Percentiles rank a stretch among this genome's conserved stretches.
Conservation (phyloP, 441 rosid genomes). For the Euphorbia schlechtendalii region DNA sequence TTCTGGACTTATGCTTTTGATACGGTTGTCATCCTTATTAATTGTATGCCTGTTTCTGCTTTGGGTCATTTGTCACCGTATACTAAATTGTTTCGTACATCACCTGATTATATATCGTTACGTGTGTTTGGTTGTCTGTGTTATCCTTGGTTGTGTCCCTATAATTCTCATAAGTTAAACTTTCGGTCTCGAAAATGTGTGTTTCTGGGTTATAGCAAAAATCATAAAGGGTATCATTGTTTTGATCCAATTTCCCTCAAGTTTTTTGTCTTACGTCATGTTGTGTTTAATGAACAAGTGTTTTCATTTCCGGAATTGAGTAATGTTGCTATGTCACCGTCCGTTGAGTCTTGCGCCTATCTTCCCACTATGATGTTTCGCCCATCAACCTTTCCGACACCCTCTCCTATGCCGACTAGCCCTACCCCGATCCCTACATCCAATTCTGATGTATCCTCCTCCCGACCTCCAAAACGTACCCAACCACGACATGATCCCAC, state of each 20-base stretch:
- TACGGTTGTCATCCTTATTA: too few species aligned
- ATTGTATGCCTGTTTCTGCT: too few species aligned
- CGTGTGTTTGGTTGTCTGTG: background rate
- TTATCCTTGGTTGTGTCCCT: background rate
- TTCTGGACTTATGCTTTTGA: too few species aligned
- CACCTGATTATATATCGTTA: background rate
- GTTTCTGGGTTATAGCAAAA: background rate
- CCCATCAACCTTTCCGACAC: too few species aligned
- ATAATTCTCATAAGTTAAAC: background rate
- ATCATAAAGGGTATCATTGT: background rate
- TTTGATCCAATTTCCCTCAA: background rate
- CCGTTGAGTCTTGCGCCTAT: too few species aligned
- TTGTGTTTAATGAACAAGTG: background rate
- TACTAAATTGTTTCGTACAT: background rate
- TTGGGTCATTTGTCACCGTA: background rate
- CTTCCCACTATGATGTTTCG: too few species aligned
- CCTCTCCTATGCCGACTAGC: too few species aligned
- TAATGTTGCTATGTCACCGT: background rate
- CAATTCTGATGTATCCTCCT: too few species aligned
- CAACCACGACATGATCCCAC: too few species aligned
- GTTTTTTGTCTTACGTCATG: background rate
- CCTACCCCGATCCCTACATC: too few species aligned
- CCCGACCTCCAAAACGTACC: too few species aligned
- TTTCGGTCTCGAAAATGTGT: background rate
- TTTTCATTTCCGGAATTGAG: background rate